Evolutionary conservation across 2,329 filamentous ascomycete species (phyloP).

Genomic region (Byssoonygena ceratinophila): DNA sequence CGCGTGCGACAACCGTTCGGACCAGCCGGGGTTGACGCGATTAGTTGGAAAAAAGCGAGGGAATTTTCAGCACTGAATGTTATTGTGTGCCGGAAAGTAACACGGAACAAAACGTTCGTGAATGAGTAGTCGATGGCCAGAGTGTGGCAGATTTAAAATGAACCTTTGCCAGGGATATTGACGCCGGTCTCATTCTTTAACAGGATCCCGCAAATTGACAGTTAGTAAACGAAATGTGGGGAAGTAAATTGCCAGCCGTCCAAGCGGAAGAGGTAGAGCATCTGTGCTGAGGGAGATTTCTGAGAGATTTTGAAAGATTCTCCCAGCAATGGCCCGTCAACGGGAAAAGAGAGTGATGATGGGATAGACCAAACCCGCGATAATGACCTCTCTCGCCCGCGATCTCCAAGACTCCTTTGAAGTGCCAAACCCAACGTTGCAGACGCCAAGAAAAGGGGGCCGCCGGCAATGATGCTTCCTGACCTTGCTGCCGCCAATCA

Average conservation of each 20-base stretch:
- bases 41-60: neutral
- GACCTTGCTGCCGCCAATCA: neutral
- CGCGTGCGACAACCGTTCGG: conserved; percentile 8
- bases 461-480: neutral
- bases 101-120: neutral
- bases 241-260: too few species aligned
- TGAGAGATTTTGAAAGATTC: too few species aligned
- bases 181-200: neutral
- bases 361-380: too few species aligned
- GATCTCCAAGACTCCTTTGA: neutral
- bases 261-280: too few species aligned
- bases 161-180: neutral
- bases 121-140: neutral
- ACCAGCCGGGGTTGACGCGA: conserved; percentile 11
- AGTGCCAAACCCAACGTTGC: neutral
- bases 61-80: neutral
- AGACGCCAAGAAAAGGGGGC: conserved; percentile 2
- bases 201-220: too few species aligned
- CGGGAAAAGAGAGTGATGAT: too few species aligned
- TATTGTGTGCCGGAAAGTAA: conserved; percentile 4
- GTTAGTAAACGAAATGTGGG: too few species aligned
- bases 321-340: too few species aligned
- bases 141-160: neutral
- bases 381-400: neutral
- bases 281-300: too few species aligned